These are phyloP conservation scores for Dendrothele bispora DNA, from an alignment of 768 basidiomycete genomes.

Conservation along the genomic window DNA sequence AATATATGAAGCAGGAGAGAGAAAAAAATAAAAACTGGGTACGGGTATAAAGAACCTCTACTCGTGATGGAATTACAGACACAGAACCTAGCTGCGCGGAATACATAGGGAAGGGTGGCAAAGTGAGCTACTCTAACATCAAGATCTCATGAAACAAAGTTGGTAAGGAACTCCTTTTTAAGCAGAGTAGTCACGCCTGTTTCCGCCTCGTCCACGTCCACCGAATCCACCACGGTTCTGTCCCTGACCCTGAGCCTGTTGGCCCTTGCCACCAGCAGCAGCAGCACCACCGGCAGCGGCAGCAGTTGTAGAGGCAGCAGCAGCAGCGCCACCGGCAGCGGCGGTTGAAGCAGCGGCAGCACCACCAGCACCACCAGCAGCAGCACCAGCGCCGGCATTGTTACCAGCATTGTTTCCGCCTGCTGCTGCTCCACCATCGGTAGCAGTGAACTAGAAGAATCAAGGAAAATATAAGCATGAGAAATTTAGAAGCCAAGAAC, in stretches of 20 bases:
- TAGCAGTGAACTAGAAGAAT: conserved; percentile 31
- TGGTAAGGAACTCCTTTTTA: no score
- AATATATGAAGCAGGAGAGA: not conserved
- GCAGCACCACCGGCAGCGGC: conserved; percentile 14
- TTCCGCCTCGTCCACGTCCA: no score
- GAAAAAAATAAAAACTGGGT: not conserved
- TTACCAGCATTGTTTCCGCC: conserved; percentile 11
- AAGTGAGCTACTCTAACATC: no score
- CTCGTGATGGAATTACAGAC: not conserved
- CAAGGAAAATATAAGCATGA: conserved; percentile 6
- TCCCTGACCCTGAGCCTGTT: not conserved
- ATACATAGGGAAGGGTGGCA: no score
- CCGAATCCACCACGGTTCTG: not conserved
- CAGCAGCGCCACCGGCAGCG: not conserved
- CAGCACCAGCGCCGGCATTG: conserved; percentile 2
- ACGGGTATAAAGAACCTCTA: conserved; percentile 8
- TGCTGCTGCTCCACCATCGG: conserved; percentile 18
- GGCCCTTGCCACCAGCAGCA: conserved; percentile 1
- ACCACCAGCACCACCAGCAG: not conserved
- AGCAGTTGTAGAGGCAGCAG: conserved; percentile 3
- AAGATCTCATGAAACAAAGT: no score
- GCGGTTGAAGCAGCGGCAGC: conserved; percentile 2
- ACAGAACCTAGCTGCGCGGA: not conserved
- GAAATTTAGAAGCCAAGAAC: not conserved
- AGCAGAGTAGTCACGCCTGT: no score